phyloP scores from a whole-genome alignment of 345 rosid species.

The Syzygium aromaticum region DNA sequence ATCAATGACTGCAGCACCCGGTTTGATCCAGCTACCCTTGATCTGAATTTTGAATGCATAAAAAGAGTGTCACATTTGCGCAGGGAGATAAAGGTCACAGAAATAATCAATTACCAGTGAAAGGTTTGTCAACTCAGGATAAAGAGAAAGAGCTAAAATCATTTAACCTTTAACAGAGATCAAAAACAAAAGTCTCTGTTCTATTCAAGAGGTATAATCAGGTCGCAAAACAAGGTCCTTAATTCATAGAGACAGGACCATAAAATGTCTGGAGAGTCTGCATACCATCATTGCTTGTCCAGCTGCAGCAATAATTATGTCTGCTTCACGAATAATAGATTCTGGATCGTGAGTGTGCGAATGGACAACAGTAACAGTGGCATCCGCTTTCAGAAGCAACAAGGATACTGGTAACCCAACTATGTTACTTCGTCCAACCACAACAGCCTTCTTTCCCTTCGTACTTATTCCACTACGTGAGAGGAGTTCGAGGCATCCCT shows the following conservation, averaged over 20 bases:
- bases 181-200: background rate
- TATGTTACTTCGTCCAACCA: constrained; percentile 90
- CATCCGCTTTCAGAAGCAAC: constrained; percentile 86
- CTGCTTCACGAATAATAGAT: constrained; percentile 66
- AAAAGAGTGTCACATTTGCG: background rate
- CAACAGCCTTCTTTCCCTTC: constrained; percentile 76
- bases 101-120: background rate
- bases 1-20: constrained; percentile 94
- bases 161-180: background rate
- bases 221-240: background rate
- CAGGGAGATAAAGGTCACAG: background rate
- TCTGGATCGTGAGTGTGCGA: constrained; percentile 65
- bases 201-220: background rate
- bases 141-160: background rate
- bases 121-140: background rate
- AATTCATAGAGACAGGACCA: background rate
- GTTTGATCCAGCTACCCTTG: constrained; percentile 87
- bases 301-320: constrained; percentile 86
- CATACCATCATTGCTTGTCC: constrained; percentile 86
- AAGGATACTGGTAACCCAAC: constrained; percentile 90
- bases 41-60: constrained; percentile 30
- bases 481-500: constrained; percentile 93
- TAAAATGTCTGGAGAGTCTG: background rate
- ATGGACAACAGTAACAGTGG: constrained; percentile 76
- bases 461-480: constrained; percentile 55